Evolutionary conservation across 2,329 filamentous ascomycete genomes (phyloP), one percentile per base, ranked within the genome.

Genomic region (Cladosporium phlei): DNA sequence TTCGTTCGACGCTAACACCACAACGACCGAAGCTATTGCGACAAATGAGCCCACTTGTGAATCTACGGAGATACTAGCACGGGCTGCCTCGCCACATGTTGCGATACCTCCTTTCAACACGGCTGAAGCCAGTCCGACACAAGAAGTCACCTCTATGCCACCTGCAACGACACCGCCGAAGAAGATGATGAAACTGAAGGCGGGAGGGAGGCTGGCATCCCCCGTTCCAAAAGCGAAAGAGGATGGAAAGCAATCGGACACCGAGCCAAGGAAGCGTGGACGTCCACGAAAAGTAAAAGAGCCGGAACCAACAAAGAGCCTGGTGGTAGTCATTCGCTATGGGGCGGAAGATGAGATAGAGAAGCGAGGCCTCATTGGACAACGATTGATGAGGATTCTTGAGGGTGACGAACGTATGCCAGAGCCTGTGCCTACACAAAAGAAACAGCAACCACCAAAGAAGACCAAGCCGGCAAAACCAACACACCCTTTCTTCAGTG

Each of bases 401-500:
- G 49, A 57, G 56, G 66, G 68, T 28, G 58, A 55, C 33, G 60
- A 61, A 35, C 62, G 64, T 50, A 51, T 57, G 53, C 49, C 52
- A 33, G 49, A 33, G 34, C 55, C 65, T 52, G 47, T 58, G 52
- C 25, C 46, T 34, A 52, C 30, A 38, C 53, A 47, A 49, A 56
- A 52, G 27, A 62, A 53, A 47, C 33, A 39, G 12, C 37, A 44
- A 32, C 22, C 40, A 29, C 35, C 58, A 19, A 30, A 49, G 27
- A 67, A 66, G 51, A 17, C 22, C 4, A 37, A 45, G 25, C 46
- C 55, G 38, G 56, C 57, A 11, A 59, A 64, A 52, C 44, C 57
- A 40, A 76, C 78, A 0, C 82, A 89, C 65, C 85, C 85, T 0
- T 86, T 89, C 59, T 89, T 89, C 58, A 60, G 75, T 12, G 78